Evolutionary conservation across 306 rosid genomes (phyloP).

Genomic region (Clitoria ternatea): DNA sequence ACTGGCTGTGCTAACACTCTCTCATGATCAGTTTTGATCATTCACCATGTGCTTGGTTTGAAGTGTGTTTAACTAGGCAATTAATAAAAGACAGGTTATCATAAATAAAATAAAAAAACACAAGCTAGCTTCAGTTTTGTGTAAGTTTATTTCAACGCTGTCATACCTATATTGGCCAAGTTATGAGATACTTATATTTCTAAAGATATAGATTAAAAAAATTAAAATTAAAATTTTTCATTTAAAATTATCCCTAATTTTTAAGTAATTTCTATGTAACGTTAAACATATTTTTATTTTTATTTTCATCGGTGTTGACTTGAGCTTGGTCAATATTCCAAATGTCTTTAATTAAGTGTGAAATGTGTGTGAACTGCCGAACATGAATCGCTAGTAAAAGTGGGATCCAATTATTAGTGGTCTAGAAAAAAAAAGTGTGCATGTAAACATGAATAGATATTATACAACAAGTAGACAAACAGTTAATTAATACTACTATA

Average conservation of each 20-base stretch:
- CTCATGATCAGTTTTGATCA: too few relatives aligned
- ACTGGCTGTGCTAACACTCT: too few relatives aligned
- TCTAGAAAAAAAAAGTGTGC: neutral
- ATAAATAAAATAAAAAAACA: too few relatives aligned
- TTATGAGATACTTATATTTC: neutral
- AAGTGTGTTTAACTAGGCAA: neutral
- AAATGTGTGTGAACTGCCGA: neutral
- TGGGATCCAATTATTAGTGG: neutral
- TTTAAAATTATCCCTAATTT: too few relatives aligned
- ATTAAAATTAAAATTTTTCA: too few relatives aligned
- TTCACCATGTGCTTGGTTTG: neutral
- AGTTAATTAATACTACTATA: too few relatives aligned
- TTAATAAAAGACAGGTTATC: neutral
- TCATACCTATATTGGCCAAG: neutral
- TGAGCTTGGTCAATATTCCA: neutral
- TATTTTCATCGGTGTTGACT: constrained; percentile 6
- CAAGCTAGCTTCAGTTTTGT: neutral
- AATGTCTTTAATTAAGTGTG: neutral
- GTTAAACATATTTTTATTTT: too few relatives aligned
- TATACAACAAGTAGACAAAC: too few relatives aligned
- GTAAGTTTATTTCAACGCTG: neutral
- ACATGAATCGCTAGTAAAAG: neutral
- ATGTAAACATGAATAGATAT: neutral
- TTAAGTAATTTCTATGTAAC: too few relatives aligned
- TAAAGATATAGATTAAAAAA: too few relatives aligned